Percentiles rank a stretch among this genome's conserved stretches.
phyloP scores from a whole-genome alignment of 2,329 filamentous ascomycete genomes.

The Phialophora expanda region DNA sequence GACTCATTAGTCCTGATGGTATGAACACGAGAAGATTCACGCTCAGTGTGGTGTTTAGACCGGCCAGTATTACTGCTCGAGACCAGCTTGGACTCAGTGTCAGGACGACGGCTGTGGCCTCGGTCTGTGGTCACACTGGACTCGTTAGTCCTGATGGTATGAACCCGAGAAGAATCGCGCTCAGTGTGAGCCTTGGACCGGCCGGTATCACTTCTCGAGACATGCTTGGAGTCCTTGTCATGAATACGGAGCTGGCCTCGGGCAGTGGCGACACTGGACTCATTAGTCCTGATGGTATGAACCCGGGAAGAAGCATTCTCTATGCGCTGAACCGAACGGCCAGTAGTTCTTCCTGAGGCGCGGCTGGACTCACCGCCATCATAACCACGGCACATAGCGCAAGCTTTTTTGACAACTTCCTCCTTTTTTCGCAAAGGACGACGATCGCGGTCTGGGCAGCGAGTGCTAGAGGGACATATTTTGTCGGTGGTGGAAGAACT shows the following conservation, averaged over 20 bases:
- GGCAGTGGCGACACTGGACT: no score
- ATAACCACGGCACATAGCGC: neutral
- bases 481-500: neutral
- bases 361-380: neutral
- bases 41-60: neutral
- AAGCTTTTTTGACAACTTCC: neutral
- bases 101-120: no score
- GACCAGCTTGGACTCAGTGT: no score
- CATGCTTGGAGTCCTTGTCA: no score
- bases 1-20: neutral
- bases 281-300: neutral
- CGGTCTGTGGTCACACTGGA: neutral
- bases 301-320: neutral
- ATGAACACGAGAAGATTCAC: neutral
- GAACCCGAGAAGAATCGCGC: neutral
- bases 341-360: neutral
- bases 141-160: neutral
- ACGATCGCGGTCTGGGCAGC: neutral
- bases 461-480: neutral
- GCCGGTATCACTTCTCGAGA: neutral
- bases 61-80: neutral
- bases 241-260: no score
- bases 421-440: neutral
- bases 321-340: neutral
- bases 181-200: neutral